Percentiles rank a stretch among this genome's conserved stretches.
phyloP scores from a whole-genome alignment of 169 alveolate genomes.

The Cryptosporidium andersoni region DNA sequence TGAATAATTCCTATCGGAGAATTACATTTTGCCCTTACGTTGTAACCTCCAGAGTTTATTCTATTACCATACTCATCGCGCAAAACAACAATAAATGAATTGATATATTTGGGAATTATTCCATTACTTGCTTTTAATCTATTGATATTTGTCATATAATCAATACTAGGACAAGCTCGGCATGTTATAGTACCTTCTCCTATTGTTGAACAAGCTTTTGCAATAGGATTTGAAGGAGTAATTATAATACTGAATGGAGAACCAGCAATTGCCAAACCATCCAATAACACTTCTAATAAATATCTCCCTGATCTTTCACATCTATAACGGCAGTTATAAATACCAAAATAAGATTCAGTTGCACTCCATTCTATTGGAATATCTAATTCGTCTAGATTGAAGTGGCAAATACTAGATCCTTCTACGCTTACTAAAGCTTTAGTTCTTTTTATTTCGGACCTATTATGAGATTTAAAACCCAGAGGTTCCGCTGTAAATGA shows the following conservation, averaged over 20 bases:
- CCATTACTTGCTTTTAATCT: conserved; percentile 52
- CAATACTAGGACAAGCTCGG: conserved; percentile 74
- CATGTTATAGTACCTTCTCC: conserved; percentile 73
- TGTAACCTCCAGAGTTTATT: conserved; percentile 74
- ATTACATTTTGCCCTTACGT: conserved; percentile 62
- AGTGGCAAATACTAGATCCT: conserved; percentile 24
- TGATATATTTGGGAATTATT: conserved; percentile 35
- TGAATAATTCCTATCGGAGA: conserved; percentile 71
- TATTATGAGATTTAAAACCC: conserved; percentile 22
- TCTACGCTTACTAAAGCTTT: conserved; percentile 44
- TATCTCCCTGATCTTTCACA: conserved; percentile 71
- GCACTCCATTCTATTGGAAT: conserved; percentile 69
- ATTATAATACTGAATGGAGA: conserved; percentile 75
- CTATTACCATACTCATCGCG: conserved; percentile 73
- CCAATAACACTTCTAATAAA: conserved; percentile 71
- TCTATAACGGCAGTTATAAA: conserved; percentile 44
- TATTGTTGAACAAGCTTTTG: conserved; percentile 72
- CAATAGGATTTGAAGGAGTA: conserved; percentile 67
- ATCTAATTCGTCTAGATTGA: conserved; percentile 57
- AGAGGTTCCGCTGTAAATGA: conserved; percentile 68
- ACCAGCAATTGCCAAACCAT: conserved; percentile 77
- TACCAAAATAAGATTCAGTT: conserved; percentile 47
- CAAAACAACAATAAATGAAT: conserved; percentile 60
- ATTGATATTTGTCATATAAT: conserved; percentile 34
- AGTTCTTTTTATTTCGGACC: background rate